A percentile compares a stretch with the other conserved stretches of the same genome.
These are phyloP conservation scores for Bidens hawaiensis DNA, from an alignment of 140 eudicot genomes.

Conservation along the genomic window DNA sequence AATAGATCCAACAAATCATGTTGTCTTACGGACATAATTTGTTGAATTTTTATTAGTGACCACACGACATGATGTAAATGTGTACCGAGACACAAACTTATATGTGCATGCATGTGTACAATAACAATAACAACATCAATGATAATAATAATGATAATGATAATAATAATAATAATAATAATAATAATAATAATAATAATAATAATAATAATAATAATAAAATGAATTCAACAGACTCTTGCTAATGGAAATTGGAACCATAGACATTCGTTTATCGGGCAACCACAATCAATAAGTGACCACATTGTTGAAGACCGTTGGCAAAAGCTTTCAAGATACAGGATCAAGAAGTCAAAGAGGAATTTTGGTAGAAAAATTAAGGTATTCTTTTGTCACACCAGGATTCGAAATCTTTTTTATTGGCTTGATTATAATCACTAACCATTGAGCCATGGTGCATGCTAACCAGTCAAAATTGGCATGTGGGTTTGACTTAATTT, in stretches of 20 bases:
- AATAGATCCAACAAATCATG: neutral
- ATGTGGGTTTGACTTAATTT: neutral
- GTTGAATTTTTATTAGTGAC: neutral
- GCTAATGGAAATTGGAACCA: slow-evolving; percentile 46
- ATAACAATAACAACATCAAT: no score
- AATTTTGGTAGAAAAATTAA: slow-evolving; percentile 92
- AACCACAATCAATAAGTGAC: slow-evolving; percentile 35
- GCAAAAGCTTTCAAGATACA: slow-evolving; percentile 93
- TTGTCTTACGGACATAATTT: neutral
- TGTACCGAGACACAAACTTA: neutral
- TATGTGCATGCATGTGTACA: no score
- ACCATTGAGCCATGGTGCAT: neutral
- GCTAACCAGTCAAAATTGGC: neutral
- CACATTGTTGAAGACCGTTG: slow-evolving; percentile 59
- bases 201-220: no score
- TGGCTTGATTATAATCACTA: neutral
- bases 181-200: no score
- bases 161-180: no score
- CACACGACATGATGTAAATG: neutral
- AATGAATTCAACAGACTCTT: slow-evolving; percentile 69
- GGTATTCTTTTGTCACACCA: slow-evolving; percentile 31
- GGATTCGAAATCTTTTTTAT: neutral
- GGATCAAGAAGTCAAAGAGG: slow-evolving; percentile 93
- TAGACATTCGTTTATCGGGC: slow-evolving; percentile 44
- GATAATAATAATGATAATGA: no score